phyloP scores from a whole-genome alignment of 2,329 filamentous ascomycete species.

The Trichoderma sp. region DNA sequence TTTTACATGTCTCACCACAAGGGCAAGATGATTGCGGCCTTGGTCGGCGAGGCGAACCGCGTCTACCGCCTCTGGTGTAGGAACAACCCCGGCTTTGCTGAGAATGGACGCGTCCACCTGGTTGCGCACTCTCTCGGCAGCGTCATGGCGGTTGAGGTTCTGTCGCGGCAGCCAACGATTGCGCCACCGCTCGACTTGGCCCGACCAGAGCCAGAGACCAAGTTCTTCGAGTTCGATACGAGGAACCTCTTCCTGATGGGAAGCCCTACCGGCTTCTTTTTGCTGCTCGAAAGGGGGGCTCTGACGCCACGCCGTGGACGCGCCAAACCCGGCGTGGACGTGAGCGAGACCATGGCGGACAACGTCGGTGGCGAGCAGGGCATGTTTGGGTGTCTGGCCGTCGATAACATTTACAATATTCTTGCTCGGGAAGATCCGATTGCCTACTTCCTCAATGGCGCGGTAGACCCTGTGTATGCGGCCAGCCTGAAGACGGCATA shows the following conservation, averaged over 20 bases:
- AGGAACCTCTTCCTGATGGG: conserved; percentile 86
- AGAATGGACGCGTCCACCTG: conserved; percentile 82
- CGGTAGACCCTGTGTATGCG: conserved; percentile 80
- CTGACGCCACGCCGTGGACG: conserved; percentile 77
- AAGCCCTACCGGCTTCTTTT: conserved; percentile 89
- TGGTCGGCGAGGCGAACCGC: conserved; percentile 87
- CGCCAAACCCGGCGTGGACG: conserved; percentile 72
- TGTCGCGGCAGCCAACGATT: conserved; percentile 82
- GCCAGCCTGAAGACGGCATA: conserved; percentile 74
- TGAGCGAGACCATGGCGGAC: conserved; percentile 57
- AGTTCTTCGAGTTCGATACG: conserved; percentile 88
- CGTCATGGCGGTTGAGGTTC: conserved; percentile 89
- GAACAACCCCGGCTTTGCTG: conserved; percentile 85
- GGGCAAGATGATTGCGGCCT: conserved; percentile 86
- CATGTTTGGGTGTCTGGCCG: conserved; percentile 84
- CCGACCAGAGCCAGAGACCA: conserved; percentile 48
- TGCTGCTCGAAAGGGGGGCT: conserved; percentile 74
- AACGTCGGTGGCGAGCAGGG: conserved; percentile 76
- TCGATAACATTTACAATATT: conserved; percentile 97
- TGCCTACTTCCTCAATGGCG: conserved; percentile 87
- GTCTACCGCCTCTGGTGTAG: conserved; percentile 95
- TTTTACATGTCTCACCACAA: conserved; percentile 98
- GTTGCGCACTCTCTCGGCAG: conserved; percentile 93
- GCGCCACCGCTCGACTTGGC: conserved; percentile 56
- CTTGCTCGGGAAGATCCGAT: conserved; percentile 74